Base-by-base conservation (phyloP, 805 yeast species). In the Tetrapisispora arboricola region DNA sequence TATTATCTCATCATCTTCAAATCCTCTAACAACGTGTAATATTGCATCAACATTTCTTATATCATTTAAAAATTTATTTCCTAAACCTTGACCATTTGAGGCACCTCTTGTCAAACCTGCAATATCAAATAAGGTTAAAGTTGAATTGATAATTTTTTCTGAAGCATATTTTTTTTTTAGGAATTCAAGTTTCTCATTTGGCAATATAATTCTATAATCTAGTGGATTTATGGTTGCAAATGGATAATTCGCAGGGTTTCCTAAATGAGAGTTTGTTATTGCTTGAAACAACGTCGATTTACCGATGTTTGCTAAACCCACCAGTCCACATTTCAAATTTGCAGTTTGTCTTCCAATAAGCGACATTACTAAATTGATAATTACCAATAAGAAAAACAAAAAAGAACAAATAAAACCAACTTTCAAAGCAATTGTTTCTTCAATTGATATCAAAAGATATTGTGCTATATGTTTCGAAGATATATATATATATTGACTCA, bases 261-360 rank as follows among this genome's bases (percentile, higher is more conserved):
- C 97, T 51, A 92, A 70, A 36, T 88, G 86, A 52, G 88, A 85
- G 66, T 80, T 78, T 42, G 97, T 90, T 58, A 92, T 83, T 42
- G 96, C 95, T 67, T 92, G 97, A 77, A 90, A 90, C 65, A 90
- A 87, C 7, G 97, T 90, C 12, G 96, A 86, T 66, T 92, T 92
- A 56, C 98, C 98, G 49, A 90, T 94, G 57, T 80, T 72, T 57
- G 96, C 96, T 46, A 90, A 73, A 45, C 98, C 98, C 44, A 90
- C 98, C 49, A 90, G 87, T 57, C 98, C 98, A 48, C 82, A 68
- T 69, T 75, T 76, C 57, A 78, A 64, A 61, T 76, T 76, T 57
- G 76, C 76, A 43, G 82, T 78, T 54, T 88, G 86, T 60, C 94
- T 79, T 42, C 94, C 90, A 45, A 85, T 74, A 45, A 80, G 72